Evolutionary conservation across 331 rosid genomes (phyloP), one percentile per base, ranked within the genome.

Genomic region (Dryas integrifolia): DNA sequence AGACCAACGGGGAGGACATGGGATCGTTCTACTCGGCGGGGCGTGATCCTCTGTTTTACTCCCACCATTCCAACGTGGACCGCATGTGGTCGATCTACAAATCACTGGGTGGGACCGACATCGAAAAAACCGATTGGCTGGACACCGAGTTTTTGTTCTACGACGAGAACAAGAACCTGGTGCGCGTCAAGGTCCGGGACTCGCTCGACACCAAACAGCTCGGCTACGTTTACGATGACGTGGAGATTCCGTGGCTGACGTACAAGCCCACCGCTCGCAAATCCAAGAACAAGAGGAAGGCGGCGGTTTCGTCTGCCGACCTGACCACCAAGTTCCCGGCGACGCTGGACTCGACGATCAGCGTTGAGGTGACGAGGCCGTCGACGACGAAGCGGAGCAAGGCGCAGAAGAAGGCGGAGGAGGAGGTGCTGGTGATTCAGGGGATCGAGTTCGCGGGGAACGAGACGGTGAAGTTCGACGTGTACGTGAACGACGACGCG

Each of bases 61-160:
- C 83, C 45, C 94, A 93, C 73, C 97, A 90, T 45, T 71, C 97
- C 5, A 93, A 93, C 60, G 16, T 93, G 1, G 98, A 92, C 53
- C 84, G 98, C 30, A 1, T 92, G 73, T 92, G 97, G 98, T 39
- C 70, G 2, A 1, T 92, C 0, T 90, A 95, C 91, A 90, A 88
- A 58, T 77, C 85, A 0, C 51, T 87, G 0, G 92, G 92, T 0
- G 87, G 96, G 43, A 72, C 16, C 13, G 87, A 90, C 72, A 52
- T 82, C 11, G 75, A 79, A 1, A 83, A 86, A 61, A 8, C 81
- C 0, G 92, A 92, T 56, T 92, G 90, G 89, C 83, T 92, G 4
- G 60, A 90, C 38, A 58, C 97, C 0, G 87, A 75, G 30, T 90
- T 92, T 59, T 21, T 90, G 8, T 90, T 90, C 83, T 90, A 90